Evolutionary conservation across 345 rosid genomes (phyloP), one percentile per base, ranked within the genome.

Genomic region (Boechera divaricarpa): DNA sequence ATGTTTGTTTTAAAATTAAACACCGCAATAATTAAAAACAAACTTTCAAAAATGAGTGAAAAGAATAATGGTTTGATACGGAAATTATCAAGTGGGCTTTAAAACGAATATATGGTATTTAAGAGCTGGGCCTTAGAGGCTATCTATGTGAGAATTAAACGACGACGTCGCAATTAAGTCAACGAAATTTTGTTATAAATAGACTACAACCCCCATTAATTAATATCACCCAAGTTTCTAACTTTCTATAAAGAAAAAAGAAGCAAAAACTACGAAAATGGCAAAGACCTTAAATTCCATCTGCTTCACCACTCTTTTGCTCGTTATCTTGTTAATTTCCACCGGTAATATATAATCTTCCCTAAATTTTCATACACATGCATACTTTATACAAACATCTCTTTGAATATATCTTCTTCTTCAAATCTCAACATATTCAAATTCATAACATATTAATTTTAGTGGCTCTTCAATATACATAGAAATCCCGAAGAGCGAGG

Each of bases 401-500:
- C 24, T 21, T 21, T 21, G 24, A 21, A 21, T 21, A 21, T 21
- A 21, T 21, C 24, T 21, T 21, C 24, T 21, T 21, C 24, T 21
- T 21, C 33, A 31, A 31, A 31, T 31, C 33, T 5, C 51, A 36
- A 1, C 5, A 58, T 52, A 36, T 5, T 6, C 26, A 53, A 26
- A 5, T 5, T 10, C 9, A 49, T 42, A 33, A 8, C 12, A 26
- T 39, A 48, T 31, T 32, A 24, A 70, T 10, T 10, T 60, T 28
- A 60, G 48, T 59, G 16, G 31, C 15, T 47, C n/a, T 48, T 71
- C 24, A 21, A 59, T 35, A 36, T 15, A 24, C 48, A 28, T 13
- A 72, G 76, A 72, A 49, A 49, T 72, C 31, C 76, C 52, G 9
- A 72, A 51, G 69, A 72, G 76, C 60, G 51, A 61, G 76, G 76